These are phyloP conservation scores for Cucurbita ficifolia DNA, from an alignment of 306 rosid genomes.

Conservation along the genomic window DNA sequence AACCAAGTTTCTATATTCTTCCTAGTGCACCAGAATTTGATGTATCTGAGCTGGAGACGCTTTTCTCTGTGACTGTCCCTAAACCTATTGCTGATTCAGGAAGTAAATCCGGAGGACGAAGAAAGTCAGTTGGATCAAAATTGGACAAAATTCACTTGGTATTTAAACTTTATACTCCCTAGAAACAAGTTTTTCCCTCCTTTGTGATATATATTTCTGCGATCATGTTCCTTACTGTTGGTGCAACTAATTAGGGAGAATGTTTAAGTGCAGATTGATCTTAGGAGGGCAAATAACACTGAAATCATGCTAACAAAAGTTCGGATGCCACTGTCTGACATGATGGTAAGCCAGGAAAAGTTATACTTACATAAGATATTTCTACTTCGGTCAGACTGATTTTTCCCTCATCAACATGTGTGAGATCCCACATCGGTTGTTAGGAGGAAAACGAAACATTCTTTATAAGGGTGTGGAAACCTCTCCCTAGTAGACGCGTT, in stretches of 20 bases:
- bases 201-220: background rate
- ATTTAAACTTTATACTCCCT: background rate
- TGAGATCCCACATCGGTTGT: too few relatives aligned
- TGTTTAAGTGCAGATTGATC: slow-evolving; percentile 51
- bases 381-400: background rate
- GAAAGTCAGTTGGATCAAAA: slow-evolving; percentile 75
- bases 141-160: slow-evolving; percentile 82
- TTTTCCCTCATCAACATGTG: slow-evolving; percentile 1
- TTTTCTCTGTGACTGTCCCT: slow-evolving; percentile 77
- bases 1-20: slow-evolving; percentile 11
- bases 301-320: slow-evolving; percentile 99
- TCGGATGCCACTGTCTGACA: slow-evolving; percentile 97
- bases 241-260: background rate
- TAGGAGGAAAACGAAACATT: too few relatives aligned
- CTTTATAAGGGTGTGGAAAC: too few relatives aligned
- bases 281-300: slow-evolving; percentile 90
- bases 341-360: slow-evolving; percentile 66
- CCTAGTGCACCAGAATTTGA: slow-evolving; percentile 86
- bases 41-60: slow-evolving; percentile 78
- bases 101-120: slow-evolving; percentile 56
- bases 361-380: slow-evolving; percentile 2
- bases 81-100: slow-evolving; percentile 57
- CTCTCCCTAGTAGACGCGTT: too few relatives aligned
- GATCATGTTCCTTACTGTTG: background rate
- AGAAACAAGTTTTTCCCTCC: background rate